Conservation (phyloP, 306 rosid species). For the Castanea mollissima region DNA sequence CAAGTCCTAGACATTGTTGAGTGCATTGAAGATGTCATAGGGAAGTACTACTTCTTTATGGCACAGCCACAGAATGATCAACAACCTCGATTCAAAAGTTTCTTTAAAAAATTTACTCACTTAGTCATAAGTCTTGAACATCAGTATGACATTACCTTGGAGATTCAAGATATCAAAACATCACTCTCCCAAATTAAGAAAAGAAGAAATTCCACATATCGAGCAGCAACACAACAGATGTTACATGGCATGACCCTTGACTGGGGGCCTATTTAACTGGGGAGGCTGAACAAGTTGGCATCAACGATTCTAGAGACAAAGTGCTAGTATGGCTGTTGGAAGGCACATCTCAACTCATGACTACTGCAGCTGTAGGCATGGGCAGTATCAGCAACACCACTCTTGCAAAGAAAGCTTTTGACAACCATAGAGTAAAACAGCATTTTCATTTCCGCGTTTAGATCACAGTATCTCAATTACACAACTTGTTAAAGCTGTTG, state of each 20-base stretch:
- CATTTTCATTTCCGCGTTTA: background rate
- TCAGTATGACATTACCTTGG: too few relatives aligned
- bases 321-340: background rate
- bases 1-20: background rate
- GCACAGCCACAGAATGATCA: background rate
- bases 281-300: background rate
- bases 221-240: background rate
- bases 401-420: background rate
- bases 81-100: too few relatives aligned
- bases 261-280: background rate
- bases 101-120: too few relatives aligned
- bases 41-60: background rate
- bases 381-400: background rate
- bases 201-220: background rate
- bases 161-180: too few relatives aligned
- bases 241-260: background rate
- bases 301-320: background rate
- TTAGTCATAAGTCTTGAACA: too few relatives aligned
- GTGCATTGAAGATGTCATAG: slow-evolving; percentile 1
- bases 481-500: too few relatives aligned
- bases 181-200: background rate
- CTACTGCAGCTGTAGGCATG: background rate
- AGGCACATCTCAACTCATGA: background rate
- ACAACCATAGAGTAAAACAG: background rate
- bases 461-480: background rate